These are phyloP conservation scores for Boechera divaricarpa DNA, from an alignment of 345 rosid species.

Conservation along the genomic window DNA sequence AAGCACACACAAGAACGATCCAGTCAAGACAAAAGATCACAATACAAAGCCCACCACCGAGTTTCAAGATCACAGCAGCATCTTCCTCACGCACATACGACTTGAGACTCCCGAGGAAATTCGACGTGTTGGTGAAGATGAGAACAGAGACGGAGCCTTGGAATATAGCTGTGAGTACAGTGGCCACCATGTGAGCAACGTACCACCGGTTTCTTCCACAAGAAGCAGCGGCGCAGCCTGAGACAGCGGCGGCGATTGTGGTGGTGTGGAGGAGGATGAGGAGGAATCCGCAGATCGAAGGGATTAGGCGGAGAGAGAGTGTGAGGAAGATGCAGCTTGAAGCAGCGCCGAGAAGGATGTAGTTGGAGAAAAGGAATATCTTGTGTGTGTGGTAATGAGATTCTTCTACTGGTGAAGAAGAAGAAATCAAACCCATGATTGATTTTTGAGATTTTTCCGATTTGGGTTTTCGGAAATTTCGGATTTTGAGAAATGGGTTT, in stretches of 20 bases:
- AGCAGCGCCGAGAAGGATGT: constrained; percentile 88
- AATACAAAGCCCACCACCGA: constrained; percentile 77
- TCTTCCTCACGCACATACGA: constrained; percentile 93
- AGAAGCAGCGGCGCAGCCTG: constrained; percentile 77
- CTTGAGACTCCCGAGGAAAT: constrained; percentile 66
- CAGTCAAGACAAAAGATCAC: constrained; percentile 84
- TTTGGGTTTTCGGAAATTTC: not conserved
- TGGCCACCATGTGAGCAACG: constrained; percentile 87
- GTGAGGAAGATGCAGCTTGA: constrained; percentile 91
- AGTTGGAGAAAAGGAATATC: constrained; percentile 79
- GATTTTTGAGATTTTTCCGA: too few relatives aligned
- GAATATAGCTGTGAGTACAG: constrained; percentile 88
- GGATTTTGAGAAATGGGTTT: constrained; percentile 8
- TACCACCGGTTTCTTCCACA: constrained; percentile 69
- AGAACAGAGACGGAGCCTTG: constrained; percentile 88
- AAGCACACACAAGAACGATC: constrained; percentile 85
- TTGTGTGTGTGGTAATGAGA: constrained; percentile 69
- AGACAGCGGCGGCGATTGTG: constrained; percentile 71
- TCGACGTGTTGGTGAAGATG: constrained; percentile 67
- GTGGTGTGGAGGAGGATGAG: constrained; percentile 50
- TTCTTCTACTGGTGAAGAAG: constrained; percentile 37
- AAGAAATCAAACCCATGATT: constrained; percentile 41
- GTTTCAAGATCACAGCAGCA: constrained; percentile 72
- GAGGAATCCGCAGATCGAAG: constrained; percentile 67
- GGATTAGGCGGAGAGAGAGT: constrained; percentile 82